Percentiles rank a stretch among this genome's conserved stretches.
These are phyloP conservation scores for Cladosporium sp. DNA, from an alignment of 2,329 filamentous ascomycete genomes.

Conservation along the genomic window DNA sequence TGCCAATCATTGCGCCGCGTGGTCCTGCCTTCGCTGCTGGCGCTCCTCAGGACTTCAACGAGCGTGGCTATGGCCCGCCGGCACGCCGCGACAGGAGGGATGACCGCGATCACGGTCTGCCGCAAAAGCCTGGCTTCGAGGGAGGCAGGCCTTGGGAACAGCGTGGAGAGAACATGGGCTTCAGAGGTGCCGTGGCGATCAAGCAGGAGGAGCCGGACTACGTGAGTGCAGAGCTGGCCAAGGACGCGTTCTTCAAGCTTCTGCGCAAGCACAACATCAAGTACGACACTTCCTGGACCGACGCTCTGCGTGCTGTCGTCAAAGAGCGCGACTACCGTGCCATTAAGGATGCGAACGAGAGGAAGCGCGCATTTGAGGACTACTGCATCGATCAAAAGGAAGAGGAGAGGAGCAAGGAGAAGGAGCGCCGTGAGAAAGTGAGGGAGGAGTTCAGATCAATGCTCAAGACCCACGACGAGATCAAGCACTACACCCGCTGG, in stretches of 20 bases:
- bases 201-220: constrained; percentile 60
- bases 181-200: constrained; percentile 30
- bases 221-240: constrained; percentile 76
- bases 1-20: constrained; percentile 51
- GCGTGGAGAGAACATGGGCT: constrained; percentile 27
- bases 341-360: constrained; percentile 86
- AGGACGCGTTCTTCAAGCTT: constrained; percentile 88
- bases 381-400: constrained; percentile 85
- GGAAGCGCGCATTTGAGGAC: constrained; percentile 89
- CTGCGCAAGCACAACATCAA: constrained; percentile 81
- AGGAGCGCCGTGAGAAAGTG: constrained; percentile 87
- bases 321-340: constrained; percentile 91
- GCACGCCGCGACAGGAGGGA: constrained; percentile 28
- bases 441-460: constrained; percentile 93
- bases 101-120: constrained; percentile 37
- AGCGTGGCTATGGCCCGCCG: constrained; percentile 18
- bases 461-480: constrained; percentile 94
- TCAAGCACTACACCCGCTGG: constrained; percentile 96
- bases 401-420: constrained; percentile 91
- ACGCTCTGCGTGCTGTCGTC: constrained; percentile 78
- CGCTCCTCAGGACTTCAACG: constrained; percentile 25
- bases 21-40: constrained; percentile 56
- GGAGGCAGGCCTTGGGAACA: constrained; percentile 30
- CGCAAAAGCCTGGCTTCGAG: constrained; percentile 37
- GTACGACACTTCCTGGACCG: constrained; percentile 89